Conservation (phyloP, 306 rosid species). For the Abrus pulchellus region DNA sequence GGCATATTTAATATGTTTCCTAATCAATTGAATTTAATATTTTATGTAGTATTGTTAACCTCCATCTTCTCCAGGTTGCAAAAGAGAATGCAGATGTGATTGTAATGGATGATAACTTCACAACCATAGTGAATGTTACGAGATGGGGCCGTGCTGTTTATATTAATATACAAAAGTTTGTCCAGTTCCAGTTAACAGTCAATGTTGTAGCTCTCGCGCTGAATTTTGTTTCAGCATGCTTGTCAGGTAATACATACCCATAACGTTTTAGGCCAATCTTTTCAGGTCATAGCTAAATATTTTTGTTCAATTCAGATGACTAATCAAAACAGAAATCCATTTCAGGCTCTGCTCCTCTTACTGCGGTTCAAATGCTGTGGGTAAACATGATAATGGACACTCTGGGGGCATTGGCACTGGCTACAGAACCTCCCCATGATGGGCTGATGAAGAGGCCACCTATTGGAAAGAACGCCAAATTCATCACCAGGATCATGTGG, state of each 20-base stretch:
- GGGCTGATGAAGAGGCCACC: slow-evolving; percentile 84
- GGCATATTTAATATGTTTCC: not conserved
- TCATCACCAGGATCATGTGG: slow-evolving; percentile 85
- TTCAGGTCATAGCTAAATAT: not conserved
- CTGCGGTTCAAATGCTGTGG: slow-evolving; percentile 99
- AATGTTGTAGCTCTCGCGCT: slow-evolving; percentile 91
- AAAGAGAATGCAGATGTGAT: slow-evolving; percentile 95
- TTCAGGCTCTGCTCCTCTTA: slow-evolving; percentile 86
- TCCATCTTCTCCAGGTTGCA: slow-evolving; percentile 74
- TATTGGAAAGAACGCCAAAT: slow-evolving; percentile 63
- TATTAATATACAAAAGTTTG: slow-evolving; percentile 91
- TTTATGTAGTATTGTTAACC: slow-evolving; percentile 10
- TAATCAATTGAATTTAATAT: slow-evolving; percentile 1
- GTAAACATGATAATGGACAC: slow-evolving; percentile 98
- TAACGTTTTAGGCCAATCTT: not conserved
- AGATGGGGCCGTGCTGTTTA: slow-evolving; percentile 96
- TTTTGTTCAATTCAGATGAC: not conserved
- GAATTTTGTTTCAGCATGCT: slow-evolving; percentile 84
- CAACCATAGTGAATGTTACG: slow-evolving; percentile 81
- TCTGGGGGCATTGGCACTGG: slow-evolving; percentile 89
- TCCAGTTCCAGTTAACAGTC: slow-evolving; percentile 95
- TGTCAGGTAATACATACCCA: slow-evolving; percentile 56
- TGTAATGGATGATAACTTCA: slow-evolving; percentile 87
- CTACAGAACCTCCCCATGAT: slow-evolving; percentile 91
- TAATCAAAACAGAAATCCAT: slow-evolving; percentile 20